Percentiles rank a stretch among this genome's conserved stretches.
Evolutionary conservation across 1,139 yeast species (phyloP).

Genomic region (Diutina siamensis): DNA sequence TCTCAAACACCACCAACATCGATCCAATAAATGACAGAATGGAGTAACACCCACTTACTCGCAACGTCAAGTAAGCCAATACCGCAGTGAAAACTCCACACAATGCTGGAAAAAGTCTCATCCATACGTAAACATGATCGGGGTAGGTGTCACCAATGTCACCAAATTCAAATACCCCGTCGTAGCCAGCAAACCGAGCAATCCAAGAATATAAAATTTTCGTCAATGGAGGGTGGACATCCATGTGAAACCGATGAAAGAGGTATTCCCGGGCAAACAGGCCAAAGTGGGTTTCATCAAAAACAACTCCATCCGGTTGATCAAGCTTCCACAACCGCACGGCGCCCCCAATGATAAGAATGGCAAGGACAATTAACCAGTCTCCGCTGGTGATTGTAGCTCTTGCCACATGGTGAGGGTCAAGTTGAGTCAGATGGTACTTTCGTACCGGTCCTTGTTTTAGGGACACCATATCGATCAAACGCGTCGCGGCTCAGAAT

Average conservation of each 20-base stretch:
- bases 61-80: constrained; percentile 36
- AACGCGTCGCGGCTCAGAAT: too few species aligned
- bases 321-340: constrained; percentile 17
- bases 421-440: neutral
- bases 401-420: neutral
- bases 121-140: constrained; percentile 17
- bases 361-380: neutral
- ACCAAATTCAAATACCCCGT: constrained; percentile 27
- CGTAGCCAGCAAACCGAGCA: constrained; percentile 30
- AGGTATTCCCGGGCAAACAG: constrained; percentile 34
- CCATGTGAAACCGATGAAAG: constrained; percentile 49
- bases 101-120: constrained; percentile 22
- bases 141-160: constrained; percentile 24
- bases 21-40: constrained; percentile 34
- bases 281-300: constrained; percentile 29
- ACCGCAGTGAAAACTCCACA: constrained; percentile 36
- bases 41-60: constrained; percentile 33
- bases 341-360: constrained; percentile 6
- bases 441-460: neutral
- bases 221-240: constrained; percentile 52
- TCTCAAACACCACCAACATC: constrained; percentile 38
- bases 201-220: constrained; percentile 36
- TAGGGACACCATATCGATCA: neutral
- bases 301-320: constrained; percentile 24
- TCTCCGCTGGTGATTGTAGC: neutral